Percentiles rank a stretch among this genome's conserved stretches.
Evolutionary conservation across 768 basidiomycete species (phyloP).

Genomic region (Russula earlei): DNA sequence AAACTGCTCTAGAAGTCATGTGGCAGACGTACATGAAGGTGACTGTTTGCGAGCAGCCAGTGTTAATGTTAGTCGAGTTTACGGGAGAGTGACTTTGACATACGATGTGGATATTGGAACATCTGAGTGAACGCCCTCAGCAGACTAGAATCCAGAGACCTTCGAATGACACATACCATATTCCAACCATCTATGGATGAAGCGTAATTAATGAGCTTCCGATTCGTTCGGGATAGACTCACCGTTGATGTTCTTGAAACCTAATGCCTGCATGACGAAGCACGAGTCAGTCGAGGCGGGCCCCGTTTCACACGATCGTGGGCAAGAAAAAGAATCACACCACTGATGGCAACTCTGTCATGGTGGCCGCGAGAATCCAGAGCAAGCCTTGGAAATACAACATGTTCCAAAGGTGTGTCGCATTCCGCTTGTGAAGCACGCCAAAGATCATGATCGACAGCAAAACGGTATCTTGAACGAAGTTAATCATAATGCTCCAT

Average conservation of each 20-base stretch:
- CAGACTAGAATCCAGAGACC: neutral
- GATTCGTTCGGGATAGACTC: neutral
- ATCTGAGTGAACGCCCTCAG: slow-evolving; percentile 2
- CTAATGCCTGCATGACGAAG: neutral
- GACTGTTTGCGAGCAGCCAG: neutral
- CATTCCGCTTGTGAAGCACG: slow-evolving; percentile 15
- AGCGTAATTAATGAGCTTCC: neutral
- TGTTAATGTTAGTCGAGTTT: neutral
- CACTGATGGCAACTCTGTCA: slow-evolving; percentile 13
- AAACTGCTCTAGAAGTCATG: neutral
- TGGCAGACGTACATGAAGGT: slow-evolving; percentile 7
- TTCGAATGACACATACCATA: slow-evolving; percentile 2
- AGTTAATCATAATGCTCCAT: slow-evolving; percentile 12
- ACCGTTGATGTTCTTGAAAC: slow-evolving; percentile 15
- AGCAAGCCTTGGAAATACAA: slow-evolving; percentile 15
- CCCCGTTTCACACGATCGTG: neutral
- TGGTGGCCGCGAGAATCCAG: slow-evolving; percentile 7
- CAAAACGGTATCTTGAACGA: slow-evolving; percentile 5
- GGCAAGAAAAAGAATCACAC: neutral
- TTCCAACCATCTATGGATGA: slow-evolving; percentile 15
- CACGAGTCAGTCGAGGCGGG: neutral
- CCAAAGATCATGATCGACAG: slow-evolving; percentile 13
- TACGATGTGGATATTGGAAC: slow-evolving; percentile 19
- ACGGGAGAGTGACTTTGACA: neutral
- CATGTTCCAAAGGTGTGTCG: slow-evolving; percentile 17